Percentiles rank a stretch among this genome's conserved stretches.
phyloP scores from a whole-genome alignment of 805 yeast genomes.

The Yamadazyma ubonensis region DNA sequence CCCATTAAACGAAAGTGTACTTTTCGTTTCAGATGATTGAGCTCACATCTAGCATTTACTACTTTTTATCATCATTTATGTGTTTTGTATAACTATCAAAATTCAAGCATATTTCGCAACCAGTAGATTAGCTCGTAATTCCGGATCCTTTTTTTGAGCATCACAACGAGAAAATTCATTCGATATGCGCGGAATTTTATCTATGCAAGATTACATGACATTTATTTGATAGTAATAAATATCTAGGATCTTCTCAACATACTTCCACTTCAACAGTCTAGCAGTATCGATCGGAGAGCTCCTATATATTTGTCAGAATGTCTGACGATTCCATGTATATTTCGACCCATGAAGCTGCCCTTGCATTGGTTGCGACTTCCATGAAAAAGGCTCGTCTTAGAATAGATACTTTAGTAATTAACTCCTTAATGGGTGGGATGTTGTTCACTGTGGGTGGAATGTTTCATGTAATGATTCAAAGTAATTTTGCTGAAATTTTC shows the following conservation, averaged over 20 bases:
- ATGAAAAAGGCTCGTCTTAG: constrained; percentile 78
- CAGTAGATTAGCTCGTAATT: no score
- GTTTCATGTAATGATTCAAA: constrained; percentile 57
- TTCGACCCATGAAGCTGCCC: constrained; percentile 77
- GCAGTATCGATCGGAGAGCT: no score
- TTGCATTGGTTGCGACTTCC: constrained; percentile 81
- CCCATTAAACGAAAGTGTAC: constrained; percentile 6
- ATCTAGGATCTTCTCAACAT: neutral
- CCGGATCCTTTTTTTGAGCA: no score
- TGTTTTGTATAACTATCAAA: no score
- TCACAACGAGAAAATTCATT: no score
- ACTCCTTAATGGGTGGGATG: constrained; percentile 68
- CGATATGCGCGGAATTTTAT: neutral
- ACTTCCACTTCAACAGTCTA: constrained; percentile 10
- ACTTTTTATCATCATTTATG: neutral
- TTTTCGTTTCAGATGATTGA: neutral
- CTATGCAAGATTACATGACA: neutral
- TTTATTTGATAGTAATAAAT: neutral
- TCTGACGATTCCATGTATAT: constrained; percentile 40
- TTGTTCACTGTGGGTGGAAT: constrained; percentile 72
- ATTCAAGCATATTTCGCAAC: no score
- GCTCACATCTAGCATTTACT: neutral
- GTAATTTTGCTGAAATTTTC: constrained; percentile 46
- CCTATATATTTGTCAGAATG: constrained; percentile 7
- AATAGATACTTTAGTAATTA: constrained; percentile 56